phyloP scores from a whole-genome alignment of 2,329 filamentous ascomycete genomes.

The Fusarium bulbicola region DNA sequence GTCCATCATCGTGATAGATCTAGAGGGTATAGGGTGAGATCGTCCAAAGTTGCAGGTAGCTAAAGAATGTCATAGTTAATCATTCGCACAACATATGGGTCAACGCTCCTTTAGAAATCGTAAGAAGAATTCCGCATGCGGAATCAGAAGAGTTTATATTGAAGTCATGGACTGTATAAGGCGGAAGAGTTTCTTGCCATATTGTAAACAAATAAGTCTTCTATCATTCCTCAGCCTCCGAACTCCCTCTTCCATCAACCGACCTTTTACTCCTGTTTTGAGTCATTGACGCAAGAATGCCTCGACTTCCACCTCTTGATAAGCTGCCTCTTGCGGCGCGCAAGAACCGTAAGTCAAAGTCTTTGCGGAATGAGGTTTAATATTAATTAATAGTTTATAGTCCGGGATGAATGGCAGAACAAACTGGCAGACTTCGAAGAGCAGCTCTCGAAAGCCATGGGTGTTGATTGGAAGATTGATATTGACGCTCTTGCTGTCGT shows the following conservation, averaged over 20 bases:
- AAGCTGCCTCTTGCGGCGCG: neutral
- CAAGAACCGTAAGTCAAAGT: neutral
- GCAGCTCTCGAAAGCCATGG: neutral
- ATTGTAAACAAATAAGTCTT: no score
- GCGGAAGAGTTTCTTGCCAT: accelerated
- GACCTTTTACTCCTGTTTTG: accelerated
- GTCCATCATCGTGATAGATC: accelerated
- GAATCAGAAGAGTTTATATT: neutral
- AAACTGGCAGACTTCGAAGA: neutral
- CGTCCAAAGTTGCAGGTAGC: neutral
- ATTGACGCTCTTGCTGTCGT: neutral
- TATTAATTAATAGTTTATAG: accelerated
- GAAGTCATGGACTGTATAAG: accelerated
- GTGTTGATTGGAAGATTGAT: neutral
- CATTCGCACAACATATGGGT: neutral
- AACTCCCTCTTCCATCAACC: no score
- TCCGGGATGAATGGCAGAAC: neutral
- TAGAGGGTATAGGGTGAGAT: neutral
- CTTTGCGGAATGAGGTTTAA: accelerated
- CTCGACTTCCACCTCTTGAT: neutral
- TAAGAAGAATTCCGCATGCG: neutral
- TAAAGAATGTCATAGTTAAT: accelerated
- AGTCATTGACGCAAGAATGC: accelerated
- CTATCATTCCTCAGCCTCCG: neutral
- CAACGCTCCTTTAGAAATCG: accelerated